Conservation (phyloP, 176 grass and related monocot species). For the Musa acuminata region DNA sequence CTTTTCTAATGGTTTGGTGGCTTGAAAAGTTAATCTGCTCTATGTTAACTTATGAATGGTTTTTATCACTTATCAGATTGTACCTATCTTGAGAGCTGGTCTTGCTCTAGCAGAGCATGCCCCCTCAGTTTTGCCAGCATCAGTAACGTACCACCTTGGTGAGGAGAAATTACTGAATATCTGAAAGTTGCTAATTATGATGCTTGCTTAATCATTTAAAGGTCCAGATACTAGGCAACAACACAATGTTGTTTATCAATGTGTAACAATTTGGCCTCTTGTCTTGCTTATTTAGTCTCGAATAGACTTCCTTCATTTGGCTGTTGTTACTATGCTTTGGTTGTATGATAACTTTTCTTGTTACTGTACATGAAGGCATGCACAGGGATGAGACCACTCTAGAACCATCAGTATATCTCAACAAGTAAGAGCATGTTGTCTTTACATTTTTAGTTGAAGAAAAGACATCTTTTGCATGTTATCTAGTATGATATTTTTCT, state of each 20-base stretch:
- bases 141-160: slow-evolving; percentile 90
- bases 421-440: slow-evolving; percentile 65
- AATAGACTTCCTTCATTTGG: not conserved
- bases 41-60: not conserved
- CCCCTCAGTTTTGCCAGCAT: slow-evolving; percentile 69
- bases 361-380: slow-evolving; percentile 59
- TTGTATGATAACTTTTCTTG: slow-evolving; percentile 13
- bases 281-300: no score
- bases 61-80: slow-evolving; percentile 42
- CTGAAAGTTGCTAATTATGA: not conserved
- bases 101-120: slow-evolving; percentile 82
- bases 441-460: not conserved
- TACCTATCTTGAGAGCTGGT: slow-evolving; percentile 95
- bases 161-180: slow-evolving; percentile 8
- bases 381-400: slow-evolving; percentile 89
- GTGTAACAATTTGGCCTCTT: no score
- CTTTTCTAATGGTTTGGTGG: not conserved
- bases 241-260: no score
- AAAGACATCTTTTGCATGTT: not conserved
- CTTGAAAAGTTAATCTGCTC: not conserved
- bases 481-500: not conserved
- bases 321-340: not conserved
- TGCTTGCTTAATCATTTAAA: not conserved
- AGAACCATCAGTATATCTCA: slow-evolving; percentile 84
- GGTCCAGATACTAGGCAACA: not conserved